A percentile compares a stretch with the other conserved stretches of the same genome.
These are phyloP conservation scores for Aplosporella prunicola DNA, from an alignment of 2,329 filamentous ascomycete genomes.

Conservation along the genomic window DNA sequence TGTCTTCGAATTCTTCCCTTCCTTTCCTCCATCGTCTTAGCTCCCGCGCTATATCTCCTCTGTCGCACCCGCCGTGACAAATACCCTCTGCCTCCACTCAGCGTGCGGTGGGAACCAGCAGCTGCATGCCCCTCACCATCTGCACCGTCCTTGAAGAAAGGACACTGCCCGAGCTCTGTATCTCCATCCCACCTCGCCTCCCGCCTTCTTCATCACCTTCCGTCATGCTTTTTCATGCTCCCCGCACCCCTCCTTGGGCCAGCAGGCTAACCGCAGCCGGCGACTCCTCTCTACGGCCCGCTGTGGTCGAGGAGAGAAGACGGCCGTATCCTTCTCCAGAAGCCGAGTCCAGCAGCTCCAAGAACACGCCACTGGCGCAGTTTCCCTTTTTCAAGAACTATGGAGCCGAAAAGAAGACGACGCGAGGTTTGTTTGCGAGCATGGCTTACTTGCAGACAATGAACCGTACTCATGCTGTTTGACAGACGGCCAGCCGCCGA, in stretches of 20 bases:
- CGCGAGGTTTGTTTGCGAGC: slow-evolving; percentile 10
- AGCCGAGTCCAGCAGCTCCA: slow-evolving; percentile 1
- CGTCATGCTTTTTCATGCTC: slow-evolving; percentile 1
- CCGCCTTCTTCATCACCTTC: no score
- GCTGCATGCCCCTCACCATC: no score
- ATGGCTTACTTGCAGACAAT: neutral
- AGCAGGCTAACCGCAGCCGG: slow-evolving; percentile 4
- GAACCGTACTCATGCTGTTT: neutral
- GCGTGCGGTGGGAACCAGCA: no score
- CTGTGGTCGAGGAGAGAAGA: slow-evolving; percentile 2
- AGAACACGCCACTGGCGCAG: slow-evolving; percentile 1
- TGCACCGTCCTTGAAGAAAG: no score
- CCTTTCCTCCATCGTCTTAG: no score
- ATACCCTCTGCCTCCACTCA: no score
- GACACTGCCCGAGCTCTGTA: no score
- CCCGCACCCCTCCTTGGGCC: slow-evolving; percentile 3
- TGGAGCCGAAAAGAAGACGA: slow-evolving; percentile 11
- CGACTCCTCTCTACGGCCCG: slow-evolving; percentile 4
- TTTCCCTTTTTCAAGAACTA: slow-evolving; percentile 13
- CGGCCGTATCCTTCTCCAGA: neutral
- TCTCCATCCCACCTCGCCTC: no score
- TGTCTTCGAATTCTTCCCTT: no score
- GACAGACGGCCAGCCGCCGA: slow-evolving; percentile 75
- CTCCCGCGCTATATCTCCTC: no score
- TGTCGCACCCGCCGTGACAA: no score